Base-by-base conservation (phyloP, 441 rosid genomes). In the Erysimum pusillum region DNA sequence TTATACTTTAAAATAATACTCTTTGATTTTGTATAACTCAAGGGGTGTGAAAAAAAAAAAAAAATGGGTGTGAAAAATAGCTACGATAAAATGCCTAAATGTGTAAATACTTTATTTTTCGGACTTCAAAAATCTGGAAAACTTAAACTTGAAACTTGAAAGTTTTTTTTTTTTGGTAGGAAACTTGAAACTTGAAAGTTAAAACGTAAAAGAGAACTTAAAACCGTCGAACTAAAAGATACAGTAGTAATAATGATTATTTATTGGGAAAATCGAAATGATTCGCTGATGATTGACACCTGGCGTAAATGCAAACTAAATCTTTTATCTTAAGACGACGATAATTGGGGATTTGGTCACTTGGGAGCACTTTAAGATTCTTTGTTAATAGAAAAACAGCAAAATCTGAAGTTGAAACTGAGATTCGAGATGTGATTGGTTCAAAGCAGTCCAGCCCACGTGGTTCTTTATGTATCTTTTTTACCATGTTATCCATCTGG, bases 271-370 rank as follows among this genome's bases (percentile, higher is more conserved):
- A 71, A 65, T 51, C 73, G 76, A 77, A 77, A 77, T 77, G 76
- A 77, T 77, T 77, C 65, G 68, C 80, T 77, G 80, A 77, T 77
- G 80, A 77, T 77, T 77, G 80, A 77, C 76, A 77, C 76, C 73
- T 77, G 80, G 68, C 80, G 63, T 71, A 49, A 65, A 10, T 71
- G 72, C 57, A 25, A 25, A 71, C 80, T 49, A 71, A 65, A 77
- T 63, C 53, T 45, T 76, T 44, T 54, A 63, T 25, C 67, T 70
- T 63, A 71, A 64, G 76, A 77, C 54, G 39, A 77, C 72, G 76
- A 71, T 63, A 63, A 56, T 65, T 65, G 73, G 77, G 77, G 81
- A 71, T 71, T 65, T 72, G 69, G 63, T 64, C 72, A 70, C 71
- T 76, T 61, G 39, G 12, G 39, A 34, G 8, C 75, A 69, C 62